phyloP scores from a whole-genome alignment of 345 rosid genomes.

The Mangifera indica region DNA sequence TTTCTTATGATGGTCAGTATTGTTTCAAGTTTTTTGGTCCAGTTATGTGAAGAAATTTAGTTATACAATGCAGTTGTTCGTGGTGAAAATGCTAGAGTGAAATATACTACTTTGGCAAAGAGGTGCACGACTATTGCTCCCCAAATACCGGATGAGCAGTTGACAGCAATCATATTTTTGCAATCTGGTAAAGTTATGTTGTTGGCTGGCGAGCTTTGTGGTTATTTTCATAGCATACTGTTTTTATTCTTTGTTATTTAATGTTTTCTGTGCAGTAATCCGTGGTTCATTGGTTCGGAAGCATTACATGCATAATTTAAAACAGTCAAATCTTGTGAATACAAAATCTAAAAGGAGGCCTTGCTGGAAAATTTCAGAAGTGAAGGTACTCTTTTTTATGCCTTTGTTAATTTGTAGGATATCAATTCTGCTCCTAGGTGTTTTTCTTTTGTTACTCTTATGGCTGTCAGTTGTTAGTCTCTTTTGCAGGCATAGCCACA shows the following conservation, averaged over 20 bases:
- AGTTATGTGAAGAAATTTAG: conserved; percentile 10
- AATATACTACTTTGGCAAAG: conserved; percentile 29
- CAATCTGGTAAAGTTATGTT: conserved; percentile 66
- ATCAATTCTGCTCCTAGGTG: no score
- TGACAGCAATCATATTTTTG: conserved; percentile 49
- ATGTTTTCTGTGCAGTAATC: conserved; percentile 46
- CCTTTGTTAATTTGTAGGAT: no score
- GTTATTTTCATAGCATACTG: conserved; percentile 6
- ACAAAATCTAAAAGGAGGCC: conserved; percentile 39
- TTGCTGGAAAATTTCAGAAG: no score
- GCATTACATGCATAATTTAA: conserved; percentile 43
- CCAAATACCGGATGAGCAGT: conserved; percentile 36
- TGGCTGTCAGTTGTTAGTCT: background rate
- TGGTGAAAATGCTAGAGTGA: conserved; percentile 62
- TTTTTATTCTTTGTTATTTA: conserved; percentile 16
- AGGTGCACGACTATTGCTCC: conserved; percentile 30
- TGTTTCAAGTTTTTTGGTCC: background rate
- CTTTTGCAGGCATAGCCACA: background rate
- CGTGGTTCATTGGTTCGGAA: conserved; percentile 86
- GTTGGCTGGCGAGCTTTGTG: conserved; percentile 4
- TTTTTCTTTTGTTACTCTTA: no score
- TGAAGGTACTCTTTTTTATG: no score
- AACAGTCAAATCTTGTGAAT: conserved; percentile 39
- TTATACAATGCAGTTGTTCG: conserved; percentile 49
- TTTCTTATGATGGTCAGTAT: background rate